Conservation (phyloP, 202 grass and related monocot genomes). For the Setaria italica region DNA sequence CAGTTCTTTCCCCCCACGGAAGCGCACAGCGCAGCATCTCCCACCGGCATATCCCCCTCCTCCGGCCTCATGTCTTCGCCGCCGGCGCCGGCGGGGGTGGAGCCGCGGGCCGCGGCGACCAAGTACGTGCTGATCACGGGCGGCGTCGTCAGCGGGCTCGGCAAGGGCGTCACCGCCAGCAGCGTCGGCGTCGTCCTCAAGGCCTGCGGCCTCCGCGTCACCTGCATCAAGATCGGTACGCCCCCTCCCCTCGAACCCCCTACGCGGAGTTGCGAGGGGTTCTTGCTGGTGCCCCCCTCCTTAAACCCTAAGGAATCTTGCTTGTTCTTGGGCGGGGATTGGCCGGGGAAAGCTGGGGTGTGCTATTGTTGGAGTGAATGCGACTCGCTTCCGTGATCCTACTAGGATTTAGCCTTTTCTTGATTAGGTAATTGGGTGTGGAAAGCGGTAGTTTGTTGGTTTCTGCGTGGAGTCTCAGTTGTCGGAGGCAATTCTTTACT, state of each 20-base stretch:
- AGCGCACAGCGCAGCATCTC: background rate
- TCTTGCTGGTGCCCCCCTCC: background rate
- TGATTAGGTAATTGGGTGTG: background rate
- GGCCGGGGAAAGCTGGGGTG: background rate
- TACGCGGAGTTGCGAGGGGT: background rate
- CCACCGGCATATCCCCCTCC: background rate
- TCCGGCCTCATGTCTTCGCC: conserved; percentile 11
- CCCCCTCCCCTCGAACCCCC: background rate
- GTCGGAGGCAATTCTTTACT: conserved; percentile 23
- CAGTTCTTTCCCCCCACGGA: background rate
- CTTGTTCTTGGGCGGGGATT: background rate
- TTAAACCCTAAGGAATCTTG: conserved; percentile 28
- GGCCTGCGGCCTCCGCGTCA: conserved; percentile 87
- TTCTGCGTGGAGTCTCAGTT: conserved; percentile 14
- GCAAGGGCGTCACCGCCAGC: conserved; percentile 93
- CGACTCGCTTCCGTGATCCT: conserved; percentile 1
- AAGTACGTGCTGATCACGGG: conserved; percentile 95
- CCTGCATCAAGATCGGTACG: conserved; percentile 94
- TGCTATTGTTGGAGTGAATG: background rate
- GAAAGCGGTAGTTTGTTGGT: conserved; percentile 42
- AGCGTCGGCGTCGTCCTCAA: conserved; percentile 93
- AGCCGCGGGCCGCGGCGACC: conserved; percentile 33
- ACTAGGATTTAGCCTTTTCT: background rate
- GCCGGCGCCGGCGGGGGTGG: conserved; percentile 25
- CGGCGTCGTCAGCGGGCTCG: conserved; percentile 91